These are phyloP conservation scores for Suaeda aralocaspica DNA, from an alignment of 148 eudicot species.

Conservation along the genomic window DNA sequence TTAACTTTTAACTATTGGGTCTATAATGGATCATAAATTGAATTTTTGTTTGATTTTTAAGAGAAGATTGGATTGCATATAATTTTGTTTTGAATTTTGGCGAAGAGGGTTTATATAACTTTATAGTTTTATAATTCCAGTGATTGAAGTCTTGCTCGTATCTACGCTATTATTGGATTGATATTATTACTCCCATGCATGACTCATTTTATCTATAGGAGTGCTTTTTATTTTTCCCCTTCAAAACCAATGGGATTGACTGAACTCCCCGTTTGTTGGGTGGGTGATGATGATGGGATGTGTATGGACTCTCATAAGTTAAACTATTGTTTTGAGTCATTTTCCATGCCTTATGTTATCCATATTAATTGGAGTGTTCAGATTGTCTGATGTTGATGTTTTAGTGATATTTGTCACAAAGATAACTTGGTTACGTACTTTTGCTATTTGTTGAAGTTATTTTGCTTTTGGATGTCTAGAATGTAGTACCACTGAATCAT, in stretches of 20 bases:
- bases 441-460: conserved; percentile 8
- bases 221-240: too few relatives aligned
- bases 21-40: neutral
- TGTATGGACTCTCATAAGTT: too few relatives aligned
- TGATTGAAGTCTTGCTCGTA: too few relatives aligned
- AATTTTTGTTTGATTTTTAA: neutral
- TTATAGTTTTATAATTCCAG: too few relatives aligned
- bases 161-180: neutral
- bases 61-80: neutral
- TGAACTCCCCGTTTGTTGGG: too few relatives aligned
- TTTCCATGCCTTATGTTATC: too few relatives aligned
- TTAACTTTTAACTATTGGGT: neutral
- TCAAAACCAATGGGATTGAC: too few relatives aligned
- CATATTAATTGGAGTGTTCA: neutral
- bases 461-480: conserved; percentile 38
- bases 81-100: neutral
- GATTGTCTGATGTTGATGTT: neutral
- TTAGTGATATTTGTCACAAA: neutral
- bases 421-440: neutral
- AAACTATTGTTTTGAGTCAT: too few relatives aligned
- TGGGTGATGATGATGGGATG: neutral
- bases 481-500: conserved; percentile 83
- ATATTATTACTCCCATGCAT: neutral
- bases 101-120: too few relatives aligned
- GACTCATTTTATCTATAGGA: neutral